Base-by-base conservation (phyloP, 2,329 filamentous ascomycete species). In the Hymenoscyphus fructigenus region DNA sequence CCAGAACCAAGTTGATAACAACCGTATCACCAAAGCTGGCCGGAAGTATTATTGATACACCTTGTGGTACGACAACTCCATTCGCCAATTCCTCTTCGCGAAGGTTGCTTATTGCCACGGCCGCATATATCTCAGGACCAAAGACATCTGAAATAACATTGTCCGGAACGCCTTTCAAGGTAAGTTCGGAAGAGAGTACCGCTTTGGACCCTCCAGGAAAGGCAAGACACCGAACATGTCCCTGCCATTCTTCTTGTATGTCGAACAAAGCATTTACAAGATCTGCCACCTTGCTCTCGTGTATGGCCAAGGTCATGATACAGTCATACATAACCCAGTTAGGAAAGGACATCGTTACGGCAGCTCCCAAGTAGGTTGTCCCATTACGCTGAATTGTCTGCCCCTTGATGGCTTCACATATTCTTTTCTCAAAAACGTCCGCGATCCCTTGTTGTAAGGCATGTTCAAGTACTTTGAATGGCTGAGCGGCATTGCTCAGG, bases 181-280 rank as follows among this genome's bases (percentile, higher is more conserved):
- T 64, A 55, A 66, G 9, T 34, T 64, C 62, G 23, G 62, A 17
- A 41, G 26, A 56, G 15, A 26, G 62, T 23, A 32, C 38, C n/a
- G 44, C 34, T 60, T 44, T 66, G 36, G 55, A 44, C 62, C 62
- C 61, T 38, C 64, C 57, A 34, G 41, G 41, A 15, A 60, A 17
- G 55, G 44, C 26, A 34, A 66, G 29, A 60, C 9, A 47, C 34
- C 47, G 57, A 56, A 60, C 41, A 34, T 60, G n/a, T 60, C 53
- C 32, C 29, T 9, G 10, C 36, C 4, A 9, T 12, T 38, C 36
- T 38, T 5, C 36, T 38, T 38, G 36, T 38, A 38, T 10, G 36
- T 28, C 20, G 41, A 66, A 66, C 57, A 66, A 64, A 56, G 64
- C 56, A n/a, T 59, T 66, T 28, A 32, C 44, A 64, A 64, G 60